Conservation (phyloP, 768 basidiomycete genomes). For the Boletus huronensis region DNA sequence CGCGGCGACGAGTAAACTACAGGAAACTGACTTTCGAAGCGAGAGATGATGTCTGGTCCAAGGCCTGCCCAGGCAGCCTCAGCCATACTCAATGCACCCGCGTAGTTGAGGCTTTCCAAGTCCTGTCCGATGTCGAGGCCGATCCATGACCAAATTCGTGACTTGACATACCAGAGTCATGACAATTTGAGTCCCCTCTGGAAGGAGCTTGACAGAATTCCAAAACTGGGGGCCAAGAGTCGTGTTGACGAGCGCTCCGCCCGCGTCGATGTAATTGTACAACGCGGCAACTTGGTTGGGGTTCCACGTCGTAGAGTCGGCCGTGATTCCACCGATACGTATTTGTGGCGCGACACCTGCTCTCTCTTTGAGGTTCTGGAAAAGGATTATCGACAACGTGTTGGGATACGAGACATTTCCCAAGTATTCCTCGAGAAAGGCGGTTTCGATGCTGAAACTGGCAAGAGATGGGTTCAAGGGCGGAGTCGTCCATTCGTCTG, state of each 20-base stretch:
- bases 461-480: constrained; percentile 42
- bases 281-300: constrained; percentile 31
- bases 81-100: constrained; percentile 43
- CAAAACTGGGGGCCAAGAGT: constrained; percentile 51
- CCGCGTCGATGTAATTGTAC: constrained; percentile 42
- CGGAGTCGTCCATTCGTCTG: constrained; percentile 40
- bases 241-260: constrained; percentile 45
- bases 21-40: constrained; percentile 41
- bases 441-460: constrained; percentile 55
- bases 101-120: constrained; percentile 41
- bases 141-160: not conserved
- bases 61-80: constrained; percentile 40
- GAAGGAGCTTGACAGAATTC: constrained; percentile 42
- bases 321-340: constrained; percentile 53
- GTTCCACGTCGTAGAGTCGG: constrained; percentile 51
- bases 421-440: constrained; percentile 49
- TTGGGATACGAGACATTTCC: constrained; percentile 46
- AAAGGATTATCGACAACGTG: constrained; percentile 39
- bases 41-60: constrained; percentile 34
- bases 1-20: not conserved
- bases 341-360: constrained; percentile 45
- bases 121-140: constrained; percentile 32
- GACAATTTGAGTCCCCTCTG: constrained; percentile 44
- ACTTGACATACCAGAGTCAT: constrained; percentile 39
- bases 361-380: constrained; percentile 44